Conservation (phyloP, 2,329 filamentous ascomycete genomes). For the Colletotrichum godetiae region DNA sequence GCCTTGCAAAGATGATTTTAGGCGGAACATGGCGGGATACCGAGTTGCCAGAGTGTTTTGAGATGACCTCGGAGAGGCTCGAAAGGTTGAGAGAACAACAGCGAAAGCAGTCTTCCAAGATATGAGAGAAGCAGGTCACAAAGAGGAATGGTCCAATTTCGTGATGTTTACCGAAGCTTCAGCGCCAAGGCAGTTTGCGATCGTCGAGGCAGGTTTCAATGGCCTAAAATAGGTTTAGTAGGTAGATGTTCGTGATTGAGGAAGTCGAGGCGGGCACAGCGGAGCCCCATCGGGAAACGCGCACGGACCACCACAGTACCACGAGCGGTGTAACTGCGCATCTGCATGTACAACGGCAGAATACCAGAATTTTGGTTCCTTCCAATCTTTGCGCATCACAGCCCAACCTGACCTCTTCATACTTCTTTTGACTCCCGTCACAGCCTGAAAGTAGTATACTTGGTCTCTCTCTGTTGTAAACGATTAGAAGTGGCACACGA, state of each 20-base stretch:
- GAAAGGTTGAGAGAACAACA: neutral
- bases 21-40: conserved; percentile 51
- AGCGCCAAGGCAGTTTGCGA: neutral
- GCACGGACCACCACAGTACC: neutral
- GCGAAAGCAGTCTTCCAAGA: neutral
- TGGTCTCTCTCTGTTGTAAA: neutral
- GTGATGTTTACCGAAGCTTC: neutral
- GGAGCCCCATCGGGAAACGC: neutral
- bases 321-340: conserved; percentile 18
- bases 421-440: neutral
- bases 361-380: conserved; percentile 30
- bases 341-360: conserved; percentile 16
- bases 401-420: neutral
- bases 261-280: too few species aligned
- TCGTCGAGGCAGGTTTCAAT: neutral
- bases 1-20: conserved; percentile 53
- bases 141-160: neutral
- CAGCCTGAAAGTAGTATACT: neutral
- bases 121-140: neutral
- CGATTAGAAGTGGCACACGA: neutral
- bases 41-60: conserved; percentile 41
- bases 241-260: too few species aligned
- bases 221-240: too few species aligned
- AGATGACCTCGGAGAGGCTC: conserved; percentile 3
- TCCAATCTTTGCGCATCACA: neutral